A percentile compares a stretch with the other conserved stretches of the same genome.
These are phyloP conservation scores for Sanghuangporus weigelae DNA, from an alignment of 1,284 basidiomycete species.

Conservation along the genomic window DNA sequence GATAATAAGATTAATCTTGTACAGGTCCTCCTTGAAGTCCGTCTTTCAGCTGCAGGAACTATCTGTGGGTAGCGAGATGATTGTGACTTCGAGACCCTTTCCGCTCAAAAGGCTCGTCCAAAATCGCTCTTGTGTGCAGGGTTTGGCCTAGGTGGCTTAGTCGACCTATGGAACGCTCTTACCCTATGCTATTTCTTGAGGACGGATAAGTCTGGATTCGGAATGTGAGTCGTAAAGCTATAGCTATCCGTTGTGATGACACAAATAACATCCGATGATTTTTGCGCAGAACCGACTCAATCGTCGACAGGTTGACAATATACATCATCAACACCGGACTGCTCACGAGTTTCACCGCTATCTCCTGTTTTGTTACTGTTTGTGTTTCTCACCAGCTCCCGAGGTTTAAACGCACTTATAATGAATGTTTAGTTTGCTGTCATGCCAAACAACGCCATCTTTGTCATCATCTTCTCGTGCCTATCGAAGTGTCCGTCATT, in stretches of 20 bases:
- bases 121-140: too few relatives aligned
- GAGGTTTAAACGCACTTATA: background rate
- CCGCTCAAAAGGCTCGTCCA: too few relatives aligned
- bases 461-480: background rate
- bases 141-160: background rate
- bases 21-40: too few relatives aligned
- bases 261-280: background rate
- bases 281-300: conserved; percentile 14
- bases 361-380: conserved; percentile 8
- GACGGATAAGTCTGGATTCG: conserved; percentile 8
- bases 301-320: conserved; percentile 5
- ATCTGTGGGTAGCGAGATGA: too few relatives aligned
- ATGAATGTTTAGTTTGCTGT: background rate
- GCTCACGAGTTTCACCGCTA: conserved; percentile 12
- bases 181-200: conserved; percentile 12
- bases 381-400: background rate
- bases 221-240: background rate
- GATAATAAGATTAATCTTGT: too few relatives aligned
- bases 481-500: background rate
- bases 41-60: too few relatives aligned
- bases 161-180: conserved; percentile 11
- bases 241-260: background rate
- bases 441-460: background rate
- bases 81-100: too few relatives aligned
- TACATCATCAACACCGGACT: conserved; percentile 16